Evolutionary conservation across 1,284 basidiomycete genomes (phyloP).

Genomic region (Lignosus rhinocerotis): DNA sequence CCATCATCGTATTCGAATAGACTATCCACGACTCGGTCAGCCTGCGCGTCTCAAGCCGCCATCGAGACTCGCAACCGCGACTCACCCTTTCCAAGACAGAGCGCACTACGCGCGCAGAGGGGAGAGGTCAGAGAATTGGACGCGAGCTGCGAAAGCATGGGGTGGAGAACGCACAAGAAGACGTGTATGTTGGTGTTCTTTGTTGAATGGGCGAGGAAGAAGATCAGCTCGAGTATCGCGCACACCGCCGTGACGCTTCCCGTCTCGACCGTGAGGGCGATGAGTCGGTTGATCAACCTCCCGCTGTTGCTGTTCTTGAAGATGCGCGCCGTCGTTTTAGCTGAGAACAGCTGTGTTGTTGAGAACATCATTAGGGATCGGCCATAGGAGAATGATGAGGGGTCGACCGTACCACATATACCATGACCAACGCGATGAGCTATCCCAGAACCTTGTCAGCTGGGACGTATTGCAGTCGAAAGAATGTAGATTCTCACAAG

Average conservation of each 20-base stretch:
- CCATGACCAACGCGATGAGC: slow-evolving; percentile 23
- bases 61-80: neutral
- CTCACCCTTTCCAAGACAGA: slow-evolving; percentile 10
- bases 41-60: too few relatives aligned
- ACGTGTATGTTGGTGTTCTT: slow-evolving; percentile 9
- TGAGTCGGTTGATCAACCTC: slow-evolving; percentile 12
- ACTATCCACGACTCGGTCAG: neutral
- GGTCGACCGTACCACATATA: slow-evolving; percentile 10
- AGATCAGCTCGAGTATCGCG: slow-evolving; percentile 9
- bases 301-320: slow-evolving; percentile 4
- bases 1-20: slow-evolving; percentile 13
- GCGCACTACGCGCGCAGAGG: neutral
- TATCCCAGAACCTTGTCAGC: neutral
- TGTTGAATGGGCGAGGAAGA: slow-evolving; percentile 10
- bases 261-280: slow-evolving; percentile 19
- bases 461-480: neutral
- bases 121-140: neutral
- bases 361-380: neutral
- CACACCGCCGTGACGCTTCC: slow-evolving; percentile 7
- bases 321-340: slow-evolving; percentile 5
- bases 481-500: neutral
- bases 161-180: slow-evolving; percentile 6
- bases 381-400: neutral
- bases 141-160: too few relatives aligned
- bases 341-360: neutral